These are phyloP conservation scores for Hibiscus mutabilis DNA, from an alignment of 345 rosid genomes.

Conservation along the genomic window DNA sequence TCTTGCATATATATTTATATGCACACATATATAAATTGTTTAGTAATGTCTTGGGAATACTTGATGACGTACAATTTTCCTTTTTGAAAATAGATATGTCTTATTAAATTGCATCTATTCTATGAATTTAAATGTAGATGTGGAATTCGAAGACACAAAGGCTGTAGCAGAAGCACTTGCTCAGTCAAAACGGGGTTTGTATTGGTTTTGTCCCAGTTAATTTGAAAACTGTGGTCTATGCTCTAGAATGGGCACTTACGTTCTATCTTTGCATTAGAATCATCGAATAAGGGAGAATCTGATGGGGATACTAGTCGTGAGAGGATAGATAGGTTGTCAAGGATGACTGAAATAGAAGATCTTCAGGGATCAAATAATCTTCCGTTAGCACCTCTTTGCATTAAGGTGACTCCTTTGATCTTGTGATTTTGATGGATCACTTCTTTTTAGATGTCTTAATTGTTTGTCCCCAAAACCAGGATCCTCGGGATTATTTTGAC, in stretches of 20 bases:
- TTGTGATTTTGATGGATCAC: conserved; percentile 11
- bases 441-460: not conserved
- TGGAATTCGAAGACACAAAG: conserved; percentile 65
- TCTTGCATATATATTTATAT: not conserved
- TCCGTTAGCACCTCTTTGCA: conserved; percentile 65
- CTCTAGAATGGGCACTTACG: not conserved
- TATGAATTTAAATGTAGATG: conserved; percentile 40
- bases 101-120: not conserved
- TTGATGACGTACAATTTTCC: not conserved
- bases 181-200: conserved; percentile 59
- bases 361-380: conserved; percentile 57
- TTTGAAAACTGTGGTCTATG: not conserved
- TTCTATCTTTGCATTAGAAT: not conserved
- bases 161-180: conserved; percentile 87
- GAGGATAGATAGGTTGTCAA: conserved; percentile 42
- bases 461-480: conserved; percentile 39
- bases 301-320: conserved; percentile 37
- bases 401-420: conserved; percentile 43
- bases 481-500: conserved; percentile 95
- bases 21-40: not conserved
- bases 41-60: not conserved
- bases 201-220: conserved; percentile 7
- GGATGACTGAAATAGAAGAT: conserved; percentile 71
- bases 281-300: conserved; percentile 38
- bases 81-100: not conserved